phyloP scores from a whole-genome alignment of 2,329 filamentous ascomycete genomes.

The Fusarium illudens region DNA sequence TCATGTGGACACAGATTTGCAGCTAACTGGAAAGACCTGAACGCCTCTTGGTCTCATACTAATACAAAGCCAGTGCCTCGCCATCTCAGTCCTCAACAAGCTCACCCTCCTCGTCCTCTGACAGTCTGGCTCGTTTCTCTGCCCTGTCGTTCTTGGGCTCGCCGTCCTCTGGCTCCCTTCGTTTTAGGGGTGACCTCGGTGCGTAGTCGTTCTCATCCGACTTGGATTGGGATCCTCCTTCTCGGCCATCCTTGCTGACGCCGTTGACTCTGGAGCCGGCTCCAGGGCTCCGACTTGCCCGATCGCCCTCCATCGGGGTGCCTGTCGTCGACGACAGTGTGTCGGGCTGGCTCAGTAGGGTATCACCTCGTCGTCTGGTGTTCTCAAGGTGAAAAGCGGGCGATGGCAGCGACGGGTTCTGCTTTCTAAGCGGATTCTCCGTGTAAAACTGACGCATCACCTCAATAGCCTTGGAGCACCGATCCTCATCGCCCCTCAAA shows the following conservation, averaged over 20 bases:
- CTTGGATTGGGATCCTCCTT: slow-evolving; percentile 48
- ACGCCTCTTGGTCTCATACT: slow-evolving; percentile 36
- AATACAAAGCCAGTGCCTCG: slow-evolving; percentile 20
- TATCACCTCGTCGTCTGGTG: slow-evolving; percentile 61
- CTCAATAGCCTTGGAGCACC: slow-evolving; percentile 77
- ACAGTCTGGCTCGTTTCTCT: slow-evolving; percentile 56
- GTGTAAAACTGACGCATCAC: slow-evolving; percentile 75
- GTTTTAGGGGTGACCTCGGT: slow-evolving; percentile 52
- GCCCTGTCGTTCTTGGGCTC: slow-evolving; percentile 47
- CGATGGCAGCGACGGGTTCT: slow-evolving; percentile 62
- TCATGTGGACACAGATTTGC: slow-evolving; percentile 12
- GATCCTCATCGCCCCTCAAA: slow-evolving; percentile 73
- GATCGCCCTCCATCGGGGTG: slow-evolving; percentile 58
- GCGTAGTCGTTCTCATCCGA: slow-evolving; percentile 44
- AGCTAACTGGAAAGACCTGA: slow-evolving; percentile 26
- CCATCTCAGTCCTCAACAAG: slow-evolving; percentile 49
- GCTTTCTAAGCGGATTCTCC: slow-evolving; percentile 69
- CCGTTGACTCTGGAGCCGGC: slow-evolving; percentile 53
- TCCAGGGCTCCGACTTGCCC: slow-evolving; percentile 61
- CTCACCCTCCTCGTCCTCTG: slow-evolving; percentile 61
- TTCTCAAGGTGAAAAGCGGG: slow-evolving; percentile 65
- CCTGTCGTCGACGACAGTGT: slow-evolving; percentile 58
- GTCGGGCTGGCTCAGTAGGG: slow-evolving; percentile 52
- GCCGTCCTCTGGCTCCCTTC: slow-evolving; percentile 52
- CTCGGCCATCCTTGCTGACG: slow-evolving; percentile 44